Percentiles rank a stretch among this genome's conserved stretches.
phyloP scores from a whole-genome alignment of 257 asterid genomes.

The Lantana camara region DNA sequence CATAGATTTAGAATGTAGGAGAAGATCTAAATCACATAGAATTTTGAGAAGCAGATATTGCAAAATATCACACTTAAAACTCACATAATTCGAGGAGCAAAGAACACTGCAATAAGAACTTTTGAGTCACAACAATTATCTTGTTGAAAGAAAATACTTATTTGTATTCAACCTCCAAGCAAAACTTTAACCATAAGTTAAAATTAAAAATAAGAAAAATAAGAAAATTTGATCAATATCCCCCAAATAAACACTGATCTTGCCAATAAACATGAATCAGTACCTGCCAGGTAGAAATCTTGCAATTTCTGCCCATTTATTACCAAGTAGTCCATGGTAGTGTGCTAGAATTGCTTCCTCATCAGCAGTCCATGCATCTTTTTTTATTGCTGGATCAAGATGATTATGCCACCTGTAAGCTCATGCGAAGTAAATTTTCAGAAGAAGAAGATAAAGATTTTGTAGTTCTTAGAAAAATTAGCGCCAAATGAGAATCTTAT shows the following conservation, averaged over 20 bases:
- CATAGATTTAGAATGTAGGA: no score
- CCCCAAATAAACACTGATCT: neutral
- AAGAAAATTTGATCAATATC: neutral
- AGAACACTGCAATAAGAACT: neutral
- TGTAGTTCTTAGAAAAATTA: neutral
- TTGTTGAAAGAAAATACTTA: neutral
- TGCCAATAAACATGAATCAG: slow-evolving; percentile 17
- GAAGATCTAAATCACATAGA: neutral
- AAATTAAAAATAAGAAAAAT: neutral
- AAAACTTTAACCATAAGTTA: neutral
- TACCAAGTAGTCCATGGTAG: slow-evolving; percentile 65
- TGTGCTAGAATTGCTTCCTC: slow-evolving; percentile 57
- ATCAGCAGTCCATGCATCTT: slow-evolving; percentile 72
- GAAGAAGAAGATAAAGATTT: neutral
- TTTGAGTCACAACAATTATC: neutral
- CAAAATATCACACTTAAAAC: neutral
- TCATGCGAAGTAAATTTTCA: slow-evolving; percentile 24
- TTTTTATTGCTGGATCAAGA: slow-evolving; percentile 71
- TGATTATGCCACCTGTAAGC: slow-evolving; percentile 83
- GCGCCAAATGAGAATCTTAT: neutral
- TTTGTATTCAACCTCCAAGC: neutral
- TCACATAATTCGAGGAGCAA: neutral
- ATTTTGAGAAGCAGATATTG: neutral
- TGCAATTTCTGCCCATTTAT: slow-evolving; percentile 85
- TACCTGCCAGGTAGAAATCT: slow-evolving; percentile 88